Percentiles rank a stretch among this genome's conserved stretches.
Evolutionary conservation across 106 monocot genomes (phyloP).

Genomic region (Xerophyta viscosa): DNA sequence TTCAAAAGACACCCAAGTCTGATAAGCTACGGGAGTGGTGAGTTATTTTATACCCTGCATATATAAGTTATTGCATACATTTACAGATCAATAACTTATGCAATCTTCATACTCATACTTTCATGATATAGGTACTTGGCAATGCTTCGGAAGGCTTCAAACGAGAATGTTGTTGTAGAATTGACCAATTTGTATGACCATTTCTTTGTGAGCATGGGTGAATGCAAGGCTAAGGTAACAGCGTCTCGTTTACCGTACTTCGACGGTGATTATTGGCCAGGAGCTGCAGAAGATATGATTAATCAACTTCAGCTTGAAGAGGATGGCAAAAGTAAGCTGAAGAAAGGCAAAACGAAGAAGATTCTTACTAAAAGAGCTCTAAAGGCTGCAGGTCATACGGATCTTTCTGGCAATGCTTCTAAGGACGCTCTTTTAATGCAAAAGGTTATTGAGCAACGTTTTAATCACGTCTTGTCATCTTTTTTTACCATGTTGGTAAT

Average conservation of each 20-base stretch:
- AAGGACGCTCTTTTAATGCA: slow-evolving; percentile 30
- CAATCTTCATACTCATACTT: background rate
- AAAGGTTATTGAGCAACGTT: slow-evolving; percentile 12
- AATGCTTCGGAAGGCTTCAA: slow-evolving; percentile 1
- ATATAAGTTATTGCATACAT: background rate
- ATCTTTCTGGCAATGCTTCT: slow-evolving; percentile 6
- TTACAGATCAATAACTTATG: background rate
- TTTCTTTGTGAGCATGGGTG: background rate
- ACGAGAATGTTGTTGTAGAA: slow-evolving; percentile 6
- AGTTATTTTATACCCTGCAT: background rate
- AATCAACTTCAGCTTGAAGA: slow-evolving; percentile 11
- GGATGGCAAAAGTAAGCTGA: slow-evolving; percentile 19
- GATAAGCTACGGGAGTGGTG: slow-evolving; percentile 59
- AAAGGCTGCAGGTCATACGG: slow-evolving; percentile 14
- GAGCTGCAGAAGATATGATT: slow-evolving; percentile 19
- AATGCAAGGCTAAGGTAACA: background rate
- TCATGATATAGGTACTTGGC: background rate
- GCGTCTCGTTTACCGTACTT: slow-evolving; percentile 7
- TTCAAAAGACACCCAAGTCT: slow-evolving; percentile 99
- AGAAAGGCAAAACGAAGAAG: slow-evolving; percentile 16
- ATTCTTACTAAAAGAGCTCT: slow-evolving; percentile 16
- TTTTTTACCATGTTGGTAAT: background rate
- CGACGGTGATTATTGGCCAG: slow-evolving; percentile 20
- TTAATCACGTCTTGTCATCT: background rate
- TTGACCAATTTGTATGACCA: slow-evolving; percentile 7